Conservation (phyloP, 805 yeast genomes). For the Candida ipomoeae region DNA sequence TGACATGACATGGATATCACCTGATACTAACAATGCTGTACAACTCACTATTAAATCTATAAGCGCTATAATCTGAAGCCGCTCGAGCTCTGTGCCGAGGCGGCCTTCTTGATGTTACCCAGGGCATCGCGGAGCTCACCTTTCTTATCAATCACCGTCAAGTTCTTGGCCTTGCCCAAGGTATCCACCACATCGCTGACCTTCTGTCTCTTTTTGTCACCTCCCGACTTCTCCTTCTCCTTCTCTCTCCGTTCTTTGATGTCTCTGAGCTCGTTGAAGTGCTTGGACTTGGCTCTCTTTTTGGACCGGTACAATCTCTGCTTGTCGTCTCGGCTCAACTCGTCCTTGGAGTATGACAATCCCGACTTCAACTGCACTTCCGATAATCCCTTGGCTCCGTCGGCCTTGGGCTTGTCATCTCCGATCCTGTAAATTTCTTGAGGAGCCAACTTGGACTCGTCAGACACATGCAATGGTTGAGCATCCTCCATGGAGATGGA, state of each 20-base stretch:
- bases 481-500: conserved; percentile 93
- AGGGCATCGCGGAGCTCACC: conserved; percentile 72
- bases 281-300: conserved; percentile 73
- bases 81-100: conserved; percentile 27
- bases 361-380: conserved; percentile 76
- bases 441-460: conserved; percentile 80
- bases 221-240: conserved; percentile 16
- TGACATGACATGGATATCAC: neutral
- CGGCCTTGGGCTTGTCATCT: conserved; percentile 32
- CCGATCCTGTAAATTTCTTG: conserved; percentile 77
- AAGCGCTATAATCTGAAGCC: conserved; percentile 19
- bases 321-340: conserved; percentile 78
- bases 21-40: neutral
- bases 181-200: conserved; percentile 66
- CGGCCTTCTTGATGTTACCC: conserved; percentile 58
- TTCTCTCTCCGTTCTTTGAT: conserved; percentile 24
- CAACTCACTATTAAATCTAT: neutral
- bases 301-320: conserved; percentile 82
- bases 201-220: conserved; percentile 46
- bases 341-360: conserved; percentile 74
- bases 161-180: conserved; percentile 65
- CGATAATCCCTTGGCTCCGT: conserved; percentile 29
- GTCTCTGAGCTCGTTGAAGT: conserved; percentile 35
- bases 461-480: conserved; percentile 80
- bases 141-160: conserved; percentile 70